Conservation (phyloP, 1,284 basidiomycete genomes). For the Pyrrhoderma noxium region DNA sequence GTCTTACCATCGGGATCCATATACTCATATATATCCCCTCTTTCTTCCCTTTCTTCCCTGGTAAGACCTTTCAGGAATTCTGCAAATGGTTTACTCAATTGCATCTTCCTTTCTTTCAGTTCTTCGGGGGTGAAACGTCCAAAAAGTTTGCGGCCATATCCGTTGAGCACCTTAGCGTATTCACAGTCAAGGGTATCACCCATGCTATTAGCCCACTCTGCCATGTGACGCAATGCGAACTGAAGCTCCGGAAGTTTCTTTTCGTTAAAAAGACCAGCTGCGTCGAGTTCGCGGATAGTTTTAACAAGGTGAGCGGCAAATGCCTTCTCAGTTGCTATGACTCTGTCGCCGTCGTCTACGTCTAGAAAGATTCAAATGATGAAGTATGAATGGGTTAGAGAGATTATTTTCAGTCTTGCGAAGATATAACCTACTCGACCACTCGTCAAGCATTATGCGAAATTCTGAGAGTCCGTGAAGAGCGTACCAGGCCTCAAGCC, state of each 20-base stretch:
- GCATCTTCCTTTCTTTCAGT: slow-evolving; percentile 27
- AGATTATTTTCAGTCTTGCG: background rate
- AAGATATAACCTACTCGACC: slow-evolving; percentile 27
- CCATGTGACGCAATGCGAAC: slow-evolving; percentile 27
- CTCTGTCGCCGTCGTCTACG: slow-evolving; percentile 33
- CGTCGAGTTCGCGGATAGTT: slow-evolving; percentile 31
- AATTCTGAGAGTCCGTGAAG: slow-evolving; percentile 32
- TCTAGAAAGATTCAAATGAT: slow-evolving; percentile 24
- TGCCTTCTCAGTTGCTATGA: slow-evolving; percentile 29
- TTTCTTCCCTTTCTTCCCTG: slow-evolving; percentile 22
- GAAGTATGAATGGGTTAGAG: background rate
- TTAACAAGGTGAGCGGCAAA: slow-evolving; percentile 33
- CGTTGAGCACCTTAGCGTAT: background rate
- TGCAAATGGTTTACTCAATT: slow-evolving; percentile 27
- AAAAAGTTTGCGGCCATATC: slow-evolving; percentile 22
- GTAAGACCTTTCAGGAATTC: slow-evolving; percentile 28
- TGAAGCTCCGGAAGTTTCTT: slow-evolving; percentile 31
- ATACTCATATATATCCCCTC: slow-evolving; percentile 5
- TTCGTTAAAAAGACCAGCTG: slow-evolving; percentile 25
- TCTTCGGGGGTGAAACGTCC: slow-evolving; percentile 26
- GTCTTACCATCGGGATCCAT: slow-evolving; percentile 21
- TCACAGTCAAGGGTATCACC: slow-evolving; percentile 20
- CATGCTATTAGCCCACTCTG: slow-evolving; percentile 27
- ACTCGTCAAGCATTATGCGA: slow-evolving; percentile 27
- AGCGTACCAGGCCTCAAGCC: slow-evolving; percentile 28